phyloP scores from a whole-genome alignment of 495 filamentous ascomycete genomes.

The Staphylotrichum longicolle region DNA sequence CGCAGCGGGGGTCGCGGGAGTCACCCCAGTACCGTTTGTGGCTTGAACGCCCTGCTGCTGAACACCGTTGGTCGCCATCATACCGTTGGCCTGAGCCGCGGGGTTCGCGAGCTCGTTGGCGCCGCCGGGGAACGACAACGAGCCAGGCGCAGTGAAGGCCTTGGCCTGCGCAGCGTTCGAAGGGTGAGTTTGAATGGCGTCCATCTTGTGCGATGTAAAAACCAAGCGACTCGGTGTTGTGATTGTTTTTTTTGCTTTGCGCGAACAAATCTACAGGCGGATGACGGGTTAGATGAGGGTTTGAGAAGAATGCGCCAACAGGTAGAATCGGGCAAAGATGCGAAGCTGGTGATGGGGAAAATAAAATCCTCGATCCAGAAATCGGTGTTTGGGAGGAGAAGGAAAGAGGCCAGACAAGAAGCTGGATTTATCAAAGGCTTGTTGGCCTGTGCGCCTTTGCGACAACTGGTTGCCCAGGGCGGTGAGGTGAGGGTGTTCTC shows the following conservation, averaged over 20 bases:
- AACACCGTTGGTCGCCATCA: constrained; percentile 49
- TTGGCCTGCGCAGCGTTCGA: constrained; percentile 84
- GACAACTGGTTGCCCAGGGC: constrained; percentile 2
- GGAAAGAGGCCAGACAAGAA: background rate
- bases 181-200: constrained; percentile 85
- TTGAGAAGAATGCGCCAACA: background rate
- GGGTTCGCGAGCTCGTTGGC: constrained; percentile 73
- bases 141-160: constrained; percentile 84
- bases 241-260: constrained; percentile 14
- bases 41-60: constrained; percentile 58
- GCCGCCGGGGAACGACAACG: constrained; percentile 85
- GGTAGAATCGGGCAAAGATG: background rate
- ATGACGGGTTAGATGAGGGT: constrained; percentile 16
- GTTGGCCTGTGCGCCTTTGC: background rate
- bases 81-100: constrained; percentile 52
- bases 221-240: constrained; percentile 23
- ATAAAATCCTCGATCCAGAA: constrained; percentile 12
- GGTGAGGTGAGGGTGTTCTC: constrained; percentile 14
- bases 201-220: constrained; percentile 58
- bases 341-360: background rate
- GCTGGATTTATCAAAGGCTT: background rate
- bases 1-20: constrained; percentile 91
- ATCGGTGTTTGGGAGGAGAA: background rate
- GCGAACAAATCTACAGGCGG: constrained; percentile 26
- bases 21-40: constrained; percentile 75